Conservation (phyloP, 2,329 filamentous ascomycete species). For the Claviceps sp. region DNA sequence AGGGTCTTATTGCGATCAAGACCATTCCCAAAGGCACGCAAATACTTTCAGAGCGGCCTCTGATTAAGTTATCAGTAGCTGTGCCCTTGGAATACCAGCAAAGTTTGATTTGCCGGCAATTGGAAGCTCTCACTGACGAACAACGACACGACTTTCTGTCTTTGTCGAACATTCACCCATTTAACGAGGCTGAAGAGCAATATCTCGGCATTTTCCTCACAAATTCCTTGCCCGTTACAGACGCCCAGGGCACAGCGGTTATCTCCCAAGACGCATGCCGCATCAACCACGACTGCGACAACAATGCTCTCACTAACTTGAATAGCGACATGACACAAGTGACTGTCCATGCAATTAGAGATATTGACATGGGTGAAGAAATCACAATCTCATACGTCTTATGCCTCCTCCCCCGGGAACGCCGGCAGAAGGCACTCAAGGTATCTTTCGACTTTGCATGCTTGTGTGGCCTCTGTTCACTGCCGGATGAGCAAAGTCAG, state of each 20-base stretch:
- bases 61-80: too few species aligned
- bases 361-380: background rate
- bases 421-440: background rate
- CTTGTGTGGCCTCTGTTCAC: background rate
- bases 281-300: background rate
- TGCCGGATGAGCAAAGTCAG: background rate
- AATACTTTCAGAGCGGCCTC: too few species aligned
- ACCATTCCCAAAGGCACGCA: too few species aligned
- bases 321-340: background rate
- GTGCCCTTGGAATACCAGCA: too few species aligned
- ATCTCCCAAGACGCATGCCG: background rate
- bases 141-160: background rate
- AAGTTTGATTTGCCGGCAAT: background rate
- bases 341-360: background rate
- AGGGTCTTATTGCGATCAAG: too few species aligned
- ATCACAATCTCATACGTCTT: background rate
- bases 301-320: background rate
- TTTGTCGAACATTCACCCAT: background rate
- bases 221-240: background rate
- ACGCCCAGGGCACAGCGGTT: too few species aligned
- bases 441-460: background rate
- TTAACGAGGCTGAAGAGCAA: background rate
- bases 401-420: background rate
- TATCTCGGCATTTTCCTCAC: background rate
- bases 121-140: background rate